These are phyloP conservation scores for Thecamonas trahens DNA, from an alignment of 78 protist genomes.

Conservation along the genomic window DNA sequence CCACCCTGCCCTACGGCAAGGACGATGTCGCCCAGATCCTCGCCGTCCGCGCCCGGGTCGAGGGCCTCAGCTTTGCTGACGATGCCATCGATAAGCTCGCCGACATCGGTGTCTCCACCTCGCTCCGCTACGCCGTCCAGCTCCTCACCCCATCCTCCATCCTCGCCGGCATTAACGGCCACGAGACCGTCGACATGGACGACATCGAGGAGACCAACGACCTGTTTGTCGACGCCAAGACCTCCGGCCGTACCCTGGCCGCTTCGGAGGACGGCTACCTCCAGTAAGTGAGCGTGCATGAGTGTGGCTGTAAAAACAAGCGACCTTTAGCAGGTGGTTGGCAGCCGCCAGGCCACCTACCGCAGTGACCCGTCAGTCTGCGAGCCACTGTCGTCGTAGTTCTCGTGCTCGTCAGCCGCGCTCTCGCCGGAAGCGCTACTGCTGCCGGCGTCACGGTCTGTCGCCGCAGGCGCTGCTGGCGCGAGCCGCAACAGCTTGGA, in stretches of 20 bases:
- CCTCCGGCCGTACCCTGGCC: conserved; percentile 82
- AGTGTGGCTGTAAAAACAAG: no score
- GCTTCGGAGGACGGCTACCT: conserved; percentile 22
- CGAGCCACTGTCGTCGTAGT: not conserved
- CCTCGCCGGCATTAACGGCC: conserved; percentile 75
- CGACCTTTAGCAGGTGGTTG: no score
- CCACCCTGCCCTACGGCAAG: conserved; percentile 85
- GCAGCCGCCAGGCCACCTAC: not conserved
- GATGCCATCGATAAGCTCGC: conserved; percentile 73
- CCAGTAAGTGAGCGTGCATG: not conserved
- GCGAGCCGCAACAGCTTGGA: no score
- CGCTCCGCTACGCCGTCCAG: conserved; percentile 92
- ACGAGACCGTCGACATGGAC: conserved; percentile 27
- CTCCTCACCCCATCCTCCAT: conserved; percentile 93
- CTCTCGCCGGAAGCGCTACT: not conserved
- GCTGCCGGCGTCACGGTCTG: not conserved
- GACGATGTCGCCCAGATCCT: conserved; percentile 76
- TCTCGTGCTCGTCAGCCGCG: not conserved
- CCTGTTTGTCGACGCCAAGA: conserved; percentile 94
- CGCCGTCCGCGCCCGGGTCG: conserved; percentile 81
- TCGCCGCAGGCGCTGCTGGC: no score
- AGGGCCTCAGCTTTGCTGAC: conserved; percentile 65
- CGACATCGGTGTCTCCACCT: conserved; percentile 61
- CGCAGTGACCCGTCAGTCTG: not conserved
- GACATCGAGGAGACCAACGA: conserved; percentile 76